phyloP scores from a whole-genome alignment of 2,329 filamentous ascomycete species.

The Sclerotinia nivalis region DNA sequence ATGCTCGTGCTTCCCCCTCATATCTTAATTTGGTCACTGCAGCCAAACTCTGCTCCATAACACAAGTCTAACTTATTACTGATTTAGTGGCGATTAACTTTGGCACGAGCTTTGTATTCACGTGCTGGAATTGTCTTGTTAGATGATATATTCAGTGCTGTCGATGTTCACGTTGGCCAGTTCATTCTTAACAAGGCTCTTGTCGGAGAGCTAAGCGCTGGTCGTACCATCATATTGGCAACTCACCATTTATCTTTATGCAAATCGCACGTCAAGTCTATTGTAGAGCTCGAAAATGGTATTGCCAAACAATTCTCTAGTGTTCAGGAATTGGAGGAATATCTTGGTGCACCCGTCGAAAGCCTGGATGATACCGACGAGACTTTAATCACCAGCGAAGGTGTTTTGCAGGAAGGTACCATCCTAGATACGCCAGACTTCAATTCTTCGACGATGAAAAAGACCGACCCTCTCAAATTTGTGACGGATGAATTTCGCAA shows the following conservation, averaged over 20 bases:
- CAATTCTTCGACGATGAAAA: neutral
- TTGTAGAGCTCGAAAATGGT: conserved; percentile 56
- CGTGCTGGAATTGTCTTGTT: conserved; percentile 73
- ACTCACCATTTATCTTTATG: conserved; percentile 76
- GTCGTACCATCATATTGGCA: conserved; percentile 72
- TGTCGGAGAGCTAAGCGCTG: conserved; percentile 64
- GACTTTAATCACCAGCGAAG: neutral
- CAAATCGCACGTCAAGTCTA: conserved; percentile 67
- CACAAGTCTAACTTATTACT: conserved; percentile 44
- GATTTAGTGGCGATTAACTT: conserved; percentile 65
- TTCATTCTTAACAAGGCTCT: conserved; percentile 76
- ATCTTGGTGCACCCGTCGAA: conserved; percentile 18
- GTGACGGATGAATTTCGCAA: conserved; percentile 22
- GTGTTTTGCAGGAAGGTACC: neutral
- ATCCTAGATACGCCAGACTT: neutral
- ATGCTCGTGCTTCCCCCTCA: neutral
- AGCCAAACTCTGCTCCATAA: neutral
- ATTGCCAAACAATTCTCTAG: conserved; percentile 21
- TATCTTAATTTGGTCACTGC: neutral
- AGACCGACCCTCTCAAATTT: conserved; percentile 16
- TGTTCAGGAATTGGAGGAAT: conserved; percentile 23
- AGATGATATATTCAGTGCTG: conserved; percentile 79
- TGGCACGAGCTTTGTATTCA: conserved; percentile 77
- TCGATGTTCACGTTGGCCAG: conserved; percentile 77
- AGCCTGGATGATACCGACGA: conserved; percentile 14